Evolutionary conservation across 345 rosid species (phyloP).

Genomic region (Aquilaria malaccensis): DNA sequence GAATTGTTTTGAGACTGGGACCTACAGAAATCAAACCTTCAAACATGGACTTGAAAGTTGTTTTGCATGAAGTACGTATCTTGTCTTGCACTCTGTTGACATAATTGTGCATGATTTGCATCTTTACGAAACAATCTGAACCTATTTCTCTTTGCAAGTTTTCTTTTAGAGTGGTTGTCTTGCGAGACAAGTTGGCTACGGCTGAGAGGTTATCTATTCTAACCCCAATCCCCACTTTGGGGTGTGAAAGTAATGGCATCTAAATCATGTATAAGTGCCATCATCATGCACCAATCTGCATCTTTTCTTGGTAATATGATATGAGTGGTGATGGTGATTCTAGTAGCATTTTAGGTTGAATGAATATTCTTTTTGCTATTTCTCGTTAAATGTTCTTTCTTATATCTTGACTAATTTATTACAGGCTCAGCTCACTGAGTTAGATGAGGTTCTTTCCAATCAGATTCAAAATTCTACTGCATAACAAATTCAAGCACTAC

Average conservation of each 20-base stretch:
- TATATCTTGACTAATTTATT: too few relatives aligned
- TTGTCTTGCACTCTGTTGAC: constrained; percentile 8
- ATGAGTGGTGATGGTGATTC: too few relatives aligned
- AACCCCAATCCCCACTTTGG: background rate
- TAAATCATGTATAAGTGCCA: too few relatives aligned
- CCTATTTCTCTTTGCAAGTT: background rate
- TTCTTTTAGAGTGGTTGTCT: background rate
- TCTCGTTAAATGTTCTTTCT: too few relatives aligned
- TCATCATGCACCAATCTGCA: too few relatives aligned
- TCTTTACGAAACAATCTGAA: background rate
- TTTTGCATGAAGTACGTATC: constrained; percentile 1
- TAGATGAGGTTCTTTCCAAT: too few relatives aligned
- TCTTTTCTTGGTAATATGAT: too few relatives aligned
- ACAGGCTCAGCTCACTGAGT: too few relatives aligned
- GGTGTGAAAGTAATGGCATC: background rate
- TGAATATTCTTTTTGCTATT: too few relatives aligned
- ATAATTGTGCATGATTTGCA: background rate
- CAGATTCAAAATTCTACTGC: too few relatives aligned
- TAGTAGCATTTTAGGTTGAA: too few relatives aligned
- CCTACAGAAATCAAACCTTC: background rate
- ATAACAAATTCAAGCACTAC: too few relatives aligned
- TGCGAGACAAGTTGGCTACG: constrained; percentile 6
- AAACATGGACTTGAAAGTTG: background rate
- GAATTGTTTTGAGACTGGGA: background rate
- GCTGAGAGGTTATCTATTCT: background rate